These are phyloP conservation scores for Fomitopsis palustris DNA, from an alignment of 1,284 basidiomycete species.

Conservation along the genomic window DNA sequence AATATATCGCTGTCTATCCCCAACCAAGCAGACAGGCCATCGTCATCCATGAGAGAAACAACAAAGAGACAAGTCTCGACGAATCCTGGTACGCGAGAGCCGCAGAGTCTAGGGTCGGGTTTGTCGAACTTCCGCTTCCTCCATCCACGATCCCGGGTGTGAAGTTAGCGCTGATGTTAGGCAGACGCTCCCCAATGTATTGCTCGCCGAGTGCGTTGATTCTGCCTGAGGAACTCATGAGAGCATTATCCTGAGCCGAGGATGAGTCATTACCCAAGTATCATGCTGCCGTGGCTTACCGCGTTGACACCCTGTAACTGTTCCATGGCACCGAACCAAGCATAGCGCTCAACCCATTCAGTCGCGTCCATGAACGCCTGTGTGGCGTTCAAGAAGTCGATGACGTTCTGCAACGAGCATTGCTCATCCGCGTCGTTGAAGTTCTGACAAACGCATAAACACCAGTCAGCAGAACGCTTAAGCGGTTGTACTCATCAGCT, in stretches of 20 bases:
- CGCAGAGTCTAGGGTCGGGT: background rate
- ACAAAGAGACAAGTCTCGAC: background rate
- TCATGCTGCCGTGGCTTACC: constrained; percentile 12
- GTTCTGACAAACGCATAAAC: constrained; percentile 22
- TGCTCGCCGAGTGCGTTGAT: constrained; percentile 31
- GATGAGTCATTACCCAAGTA: background rate
- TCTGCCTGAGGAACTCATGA: constrained; percentile 26
- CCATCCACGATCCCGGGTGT: constrained; percentile 22
- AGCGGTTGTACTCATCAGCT: background rate
- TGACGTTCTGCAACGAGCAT: constrained; percentile 32
- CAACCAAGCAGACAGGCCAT: background rate
- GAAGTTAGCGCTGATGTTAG: constrained; percentile 20
- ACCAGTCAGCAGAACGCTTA: background rate
- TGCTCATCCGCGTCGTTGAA: constrained; percentile 31
- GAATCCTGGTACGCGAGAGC: background rate
- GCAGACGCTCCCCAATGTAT: constrained; percentile 28
- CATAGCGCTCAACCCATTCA: constrained; percentile 41
- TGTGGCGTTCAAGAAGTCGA: constrained; percentile 38
- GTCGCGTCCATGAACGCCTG: constrained; percentile 39
- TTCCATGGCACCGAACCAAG: constrained; percentile 45
- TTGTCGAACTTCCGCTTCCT: constrained; percentile 3
- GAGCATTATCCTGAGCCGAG: constrained; percentile 25
- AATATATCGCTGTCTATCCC: background rate
- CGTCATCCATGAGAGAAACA: background rate
- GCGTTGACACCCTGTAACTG: constrained; percentile 30